Percentiles rank a stretch among this genome's conserved stretches.
Conservation (phyloP, 2,329 filamentous ascomycete species). For the Sporothrix inflata region DNA sequence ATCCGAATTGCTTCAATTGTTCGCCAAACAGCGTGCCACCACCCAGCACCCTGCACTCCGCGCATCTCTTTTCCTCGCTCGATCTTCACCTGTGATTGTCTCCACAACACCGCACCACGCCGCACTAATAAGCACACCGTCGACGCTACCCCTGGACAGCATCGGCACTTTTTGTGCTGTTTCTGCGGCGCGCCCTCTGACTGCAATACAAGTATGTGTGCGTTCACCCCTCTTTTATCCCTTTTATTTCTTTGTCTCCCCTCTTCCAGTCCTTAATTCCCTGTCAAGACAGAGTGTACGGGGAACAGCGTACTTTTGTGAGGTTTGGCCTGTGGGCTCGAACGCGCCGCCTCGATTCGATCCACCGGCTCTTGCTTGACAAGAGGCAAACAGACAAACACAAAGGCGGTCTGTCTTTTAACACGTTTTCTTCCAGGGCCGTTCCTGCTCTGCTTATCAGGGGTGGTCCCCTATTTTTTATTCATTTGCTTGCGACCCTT, state of each 20-base stretch:
- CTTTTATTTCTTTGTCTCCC: constrained; percentile 7
- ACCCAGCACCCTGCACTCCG: background rate
- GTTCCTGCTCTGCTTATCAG: background rate
- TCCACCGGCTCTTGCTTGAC: too few species aligned
- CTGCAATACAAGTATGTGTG: too few species aligned
- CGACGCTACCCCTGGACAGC: constrained; percentile 9
- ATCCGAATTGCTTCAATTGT: constrained; percentile 8
- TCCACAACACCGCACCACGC: background rate
- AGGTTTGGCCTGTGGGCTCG: background rate
- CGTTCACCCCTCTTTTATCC: background rate
- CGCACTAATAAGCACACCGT: constrained; percentile 16
- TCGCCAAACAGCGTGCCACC: background rate
- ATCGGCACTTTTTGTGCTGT: constrained; percentile 12
- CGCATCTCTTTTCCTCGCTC: background rate
- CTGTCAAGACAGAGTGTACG: background rate
- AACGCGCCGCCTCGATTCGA: constrained; percentile 11
- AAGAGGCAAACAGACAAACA: background rate
- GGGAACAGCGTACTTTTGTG: background rate
- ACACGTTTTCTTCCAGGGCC: background rate
- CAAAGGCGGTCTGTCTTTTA: background rate
- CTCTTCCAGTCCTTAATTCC: background rate
- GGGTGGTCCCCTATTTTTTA: constrained; percentile 11
- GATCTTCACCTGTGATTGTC: constrained; percentile 15
- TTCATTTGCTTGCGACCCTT: background rate
- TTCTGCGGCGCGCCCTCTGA: background rate